Evolutionary conservation across 2,329 filamentous ascomycete genomes (phyloP), one percentile per base, ranked within the genome.

Genomic region (Fusarium oxysporum): DNA sequence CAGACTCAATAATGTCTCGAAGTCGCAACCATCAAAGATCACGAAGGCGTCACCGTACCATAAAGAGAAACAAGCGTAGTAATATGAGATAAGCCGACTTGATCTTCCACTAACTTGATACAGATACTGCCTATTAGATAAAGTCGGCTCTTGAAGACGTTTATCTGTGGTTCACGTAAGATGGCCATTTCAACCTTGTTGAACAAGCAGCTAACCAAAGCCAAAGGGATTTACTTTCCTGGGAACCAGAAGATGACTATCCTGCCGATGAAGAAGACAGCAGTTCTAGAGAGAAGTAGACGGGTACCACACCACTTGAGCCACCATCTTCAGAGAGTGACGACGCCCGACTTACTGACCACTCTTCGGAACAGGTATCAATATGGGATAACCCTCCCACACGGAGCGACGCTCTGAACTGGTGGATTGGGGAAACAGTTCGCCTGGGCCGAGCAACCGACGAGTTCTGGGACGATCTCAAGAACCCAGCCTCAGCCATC

Each of bases 11-110:
- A 28, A 53, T 53, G 17, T 3, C 32, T 21, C 30, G 2, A 33
- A 3, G 11, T 8, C 2, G 13, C 2, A 14, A 33, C 7, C 6
- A 6, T 19, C 4, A 1, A 2, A 19, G 5, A 19, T 33, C 30
- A 11, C 19, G 25, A 44, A 44, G 41, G 6, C 14, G 4, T 9
- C 41, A 6, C n/a, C 10, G 7, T 23, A 11, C 6, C n/a, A 9
- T 3, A 4, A 3, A 8, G 44, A 23, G 13, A 5, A 4, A 28
- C 10, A 38, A 28, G 10, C 33, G 33, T 54, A 40, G 23, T 25
- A 8, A 6, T 12, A 7, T 21, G 7, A n/a, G 50, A 38, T 14
- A 53, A 8, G 17, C 23, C 2, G 10, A 8, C 13, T 53, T 16
- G 23, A 16, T 7, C 7, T 38, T n/a, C 9, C 21, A 14, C 33